These are phyloP conservation scores for Arthroderma uncinatum DNA, from an alignment of 2,329 filamentous ascomycete species.

Conservation along the genomic window DNA sequence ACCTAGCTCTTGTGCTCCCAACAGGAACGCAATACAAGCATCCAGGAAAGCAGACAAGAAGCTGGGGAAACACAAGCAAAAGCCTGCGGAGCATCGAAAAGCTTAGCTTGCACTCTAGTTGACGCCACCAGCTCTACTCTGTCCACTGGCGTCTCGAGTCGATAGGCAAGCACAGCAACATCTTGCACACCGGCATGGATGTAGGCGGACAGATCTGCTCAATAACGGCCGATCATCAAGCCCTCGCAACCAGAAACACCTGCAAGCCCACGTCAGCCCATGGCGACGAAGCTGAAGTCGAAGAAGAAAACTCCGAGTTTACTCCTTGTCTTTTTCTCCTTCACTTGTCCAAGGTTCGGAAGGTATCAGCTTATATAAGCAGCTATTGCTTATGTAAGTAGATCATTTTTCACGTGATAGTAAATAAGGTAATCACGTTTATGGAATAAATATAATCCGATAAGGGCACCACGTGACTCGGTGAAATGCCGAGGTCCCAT, in stretches of 20 bases:
- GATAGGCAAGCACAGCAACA: not conserved
- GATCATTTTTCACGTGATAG: no score
- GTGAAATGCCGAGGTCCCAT: no score
- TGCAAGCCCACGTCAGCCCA: not conserved
- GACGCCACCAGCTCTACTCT: not conserved
- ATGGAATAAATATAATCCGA: no score
- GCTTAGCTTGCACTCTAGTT: not conserved
- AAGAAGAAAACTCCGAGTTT: not conserved
- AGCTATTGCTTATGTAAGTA: no score
- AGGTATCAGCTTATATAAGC: no score
- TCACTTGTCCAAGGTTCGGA: no score
- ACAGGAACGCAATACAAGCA: not conserved
- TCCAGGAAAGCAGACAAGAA: not conserved
- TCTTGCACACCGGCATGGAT: not conserved
- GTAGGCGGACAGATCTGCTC: not conserved
- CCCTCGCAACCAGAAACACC: not conserved
- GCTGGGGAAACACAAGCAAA: not conserved
- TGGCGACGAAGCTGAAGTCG: no score
- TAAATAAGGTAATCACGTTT: no score
- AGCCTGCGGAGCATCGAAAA: not conserved
- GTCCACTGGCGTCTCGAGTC: not conserved
- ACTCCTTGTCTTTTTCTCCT: not conserved
- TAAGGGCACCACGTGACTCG: not conserved
- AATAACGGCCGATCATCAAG: not conserved
- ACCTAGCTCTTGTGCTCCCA: no score